Conservation (phyloP, 805 yeast genomes). For the Cyberlindnera nakhonratchasimensis region DNA sequence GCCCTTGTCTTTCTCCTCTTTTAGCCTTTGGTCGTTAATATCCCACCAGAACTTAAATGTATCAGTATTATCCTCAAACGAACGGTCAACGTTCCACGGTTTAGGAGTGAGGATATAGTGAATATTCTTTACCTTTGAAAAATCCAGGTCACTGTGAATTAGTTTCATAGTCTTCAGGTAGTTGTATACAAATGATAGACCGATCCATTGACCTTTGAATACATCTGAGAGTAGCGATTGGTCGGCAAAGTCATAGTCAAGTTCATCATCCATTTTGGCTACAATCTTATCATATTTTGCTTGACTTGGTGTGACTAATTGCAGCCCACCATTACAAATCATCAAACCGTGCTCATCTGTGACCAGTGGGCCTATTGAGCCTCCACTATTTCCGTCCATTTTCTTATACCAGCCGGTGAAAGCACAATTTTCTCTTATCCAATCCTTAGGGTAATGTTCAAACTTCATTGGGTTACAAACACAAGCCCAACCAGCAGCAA, state of each 20-base stretch:
- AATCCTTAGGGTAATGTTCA: constrained; percentile 50
- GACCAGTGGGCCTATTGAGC: constrained; percentile 39
- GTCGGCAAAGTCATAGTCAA: constrained; percentile 52
- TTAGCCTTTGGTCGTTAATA: constrained; percentile 37
- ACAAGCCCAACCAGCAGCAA: constrained; percentile 61
- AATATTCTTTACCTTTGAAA: constrained; percentile 47
- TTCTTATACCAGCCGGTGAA: constrained; percentile 38
- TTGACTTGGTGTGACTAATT: constrained; percentile 44
- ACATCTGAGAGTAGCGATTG: constrained; percentile 55
- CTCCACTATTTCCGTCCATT: constrained; percentile 15
- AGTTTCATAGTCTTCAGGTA: constrained; percentile 49
- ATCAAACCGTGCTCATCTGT: constrained; percentile 37
- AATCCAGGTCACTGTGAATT: constrained; percentile 47
- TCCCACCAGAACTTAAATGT: constrained; percentile 53
- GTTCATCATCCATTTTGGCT: constrained; percentile 36
- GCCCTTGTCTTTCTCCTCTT: constrained; percentile 13
- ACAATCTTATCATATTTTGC: constrained; percentile 39
- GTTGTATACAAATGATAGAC: constrained; percentile 51
- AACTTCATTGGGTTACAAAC: constrained; percentile 55
- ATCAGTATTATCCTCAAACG: constrained; percentile 37
- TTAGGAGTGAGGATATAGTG: constrained; percentile 58
- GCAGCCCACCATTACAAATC: constrained; percentile 58
- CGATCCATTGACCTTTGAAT: constrained; percentile 47
- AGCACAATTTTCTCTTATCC: constrained; percentile 50
- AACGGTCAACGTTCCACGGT: constrained; percentile 50